Percentiles rank a stretch among this genome's conserved stretches.
Evolutionary conservation across 176 grass and related monocot genomes (phyloP).

Genomic region (Chrysopogon serrulatus): DNA sequence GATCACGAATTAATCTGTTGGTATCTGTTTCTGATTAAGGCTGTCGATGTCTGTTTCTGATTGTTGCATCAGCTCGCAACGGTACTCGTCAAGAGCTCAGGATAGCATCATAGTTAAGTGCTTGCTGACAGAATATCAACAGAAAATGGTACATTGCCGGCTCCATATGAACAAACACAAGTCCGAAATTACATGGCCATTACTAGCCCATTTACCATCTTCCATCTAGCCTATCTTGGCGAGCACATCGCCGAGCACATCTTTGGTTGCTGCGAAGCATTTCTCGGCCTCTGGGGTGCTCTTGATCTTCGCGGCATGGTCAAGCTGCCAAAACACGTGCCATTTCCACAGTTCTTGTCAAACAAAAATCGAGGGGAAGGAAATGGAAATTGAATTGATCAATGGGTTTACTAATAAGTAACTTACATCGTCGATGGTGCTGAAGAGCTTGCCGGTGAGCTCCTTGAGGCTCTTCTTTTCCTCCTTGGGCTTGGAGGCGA

Average conservation of each 20-base stretch:
- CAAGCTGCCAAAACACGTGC: conserved; percentile 57
- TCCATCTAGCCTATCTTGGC: conserved; percentile 69
- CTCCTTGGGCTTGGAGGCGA: conserved; percentile 77
- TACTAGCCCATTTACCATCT: conserved; percentile 5
- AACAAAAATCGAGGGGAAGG: neutral
- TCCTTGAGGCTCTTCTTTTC: conserved; percentile 87
- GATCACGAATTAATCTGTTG: neutral
- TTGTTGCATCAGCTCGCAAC: neutral
- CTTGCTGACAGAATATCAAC: conserved; percentile 52
- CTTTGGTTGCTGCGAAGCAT: conserved; percentile 53
- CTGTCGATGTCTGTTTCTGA: neutral
- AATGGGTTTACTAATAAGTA: no score
- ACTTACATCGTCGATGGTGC: conserved; percentile 62
- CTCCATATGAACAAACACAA: conserved; percentile 72
- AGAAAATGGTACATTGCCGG: conserved; percentile 30
- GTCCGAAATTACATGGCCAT: conserved; percentile 26
- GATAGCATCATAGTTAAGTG: conserved; percentile 21
- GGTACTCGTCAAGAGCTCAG: neutral
- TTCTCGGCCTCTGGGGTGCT: conserved; percentile 76
- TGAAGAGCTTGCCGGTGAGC: conserved; percentile 67
- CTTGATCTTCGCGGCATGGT: conserved; percentile 98
- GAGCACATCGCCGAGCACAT: conserved; percentile 62
- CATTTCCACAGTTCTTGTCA: neutral
- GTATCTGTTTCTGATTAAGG: neutral
- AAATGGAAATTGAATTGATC: neutral